Evolutionary conservation across 345 rosid genomes (phyloP).

Genomic region (Eucalyptus curtisii): DNA sequence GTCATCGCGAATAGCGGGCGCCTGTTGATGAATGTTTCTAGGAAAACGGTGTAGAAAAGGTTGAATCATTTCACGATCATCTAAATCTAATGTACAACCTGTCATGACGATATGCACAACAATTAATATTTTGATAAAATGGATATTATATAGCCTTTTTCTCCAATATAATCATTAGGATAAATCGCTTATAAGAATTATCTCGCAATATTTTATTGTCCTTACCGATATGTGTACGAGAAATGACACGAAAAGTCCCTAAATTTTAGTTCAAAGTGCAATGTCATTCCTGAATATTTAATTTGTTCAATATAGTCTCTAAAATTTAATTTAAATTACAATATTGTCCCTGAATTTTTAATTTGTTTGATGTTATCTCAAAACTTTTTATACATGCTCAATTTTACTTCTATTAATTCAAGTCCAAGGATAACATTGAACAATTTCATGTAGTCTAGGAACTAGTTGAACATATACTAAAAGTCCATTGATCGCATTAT

Average conservation of each 20-base stretch:
- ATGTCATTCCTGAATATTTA: accelerated
- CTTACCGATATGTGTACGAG: accelerated
- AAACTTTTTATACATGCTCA: no score
- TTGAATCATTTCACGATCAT: neutral
- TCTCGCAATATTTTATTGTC: neutral
- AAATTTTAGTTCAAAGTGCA: accelerated
- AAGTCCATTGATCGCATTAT: accelerated
- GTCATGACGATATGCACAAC: neutral
- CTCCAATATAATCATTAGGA: neutral
- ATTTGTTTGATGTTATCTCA: accelerated
- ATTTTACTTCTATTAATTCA: no score
- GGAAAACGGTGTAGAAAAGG: neutral
- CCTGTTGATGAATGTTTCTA: neutral
- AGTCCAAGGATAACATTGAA: no score
- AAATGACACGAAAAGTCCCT: neutral
- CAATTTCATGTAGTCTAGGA: neutral
- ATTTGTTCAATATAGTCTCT: no score
- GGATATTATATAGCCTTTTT: neutral
- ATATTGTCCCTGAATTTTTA: accelerated
- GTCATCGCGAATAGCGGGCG: neutral
- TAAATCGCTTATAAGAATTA: no score
- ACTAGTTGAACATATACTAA: no score
- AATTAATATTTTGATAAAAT: neutral
- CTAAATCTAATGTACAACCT: neutral
- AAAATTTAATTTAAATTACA: no score